phyloP scores from a whole-genome alignment of 2,329 filamentous ascomycete species.

The Sporothrix pseudoabietina region DNA sequence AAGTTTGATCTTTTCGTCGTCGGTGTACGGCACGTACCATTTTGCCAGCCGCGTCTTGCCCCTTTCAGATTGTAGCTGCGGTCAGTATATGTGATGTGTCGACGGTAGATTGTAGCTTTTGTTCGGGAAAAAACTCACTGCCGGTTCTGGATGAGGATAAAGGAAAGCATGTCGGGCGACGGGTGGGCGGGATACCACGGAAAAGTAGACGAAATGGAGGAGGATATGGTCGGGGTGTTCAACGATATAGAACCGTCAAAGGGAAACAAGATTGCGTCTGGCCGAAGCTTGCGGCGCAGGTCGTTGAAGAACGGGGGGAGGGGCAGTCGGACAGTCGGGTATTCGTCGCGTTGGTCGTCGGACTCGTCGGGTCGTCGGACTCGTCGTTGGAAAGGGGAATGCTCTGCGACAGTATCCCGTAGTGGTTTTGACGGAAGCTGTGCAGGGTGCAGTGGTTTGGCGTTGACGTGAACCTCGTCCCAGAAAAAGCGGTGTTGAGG shows the following conservation, averaged over 20 bases:
- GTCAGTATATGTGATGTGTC: too few species aligned
- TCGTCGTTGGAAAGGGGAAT: not conserved
- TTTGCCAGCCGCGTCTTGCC: slow-evolving; percentile 98
- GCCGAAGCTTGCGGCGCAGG: not conserved
- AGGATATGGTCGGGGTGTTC: not conserved
- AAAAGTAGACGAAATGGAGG: not conserved
- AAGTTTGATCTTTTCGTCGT: slow-evolving; percentile 98
- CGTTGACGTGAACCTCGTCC: not conserved
- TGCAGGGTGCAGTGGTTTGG: not conserved
- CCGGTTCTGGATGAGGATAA: slow-evolving; percentile 86
- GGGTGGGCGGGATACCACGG: not conserved
- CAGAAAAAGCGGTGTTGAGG: slow-evolving; percentile 18
- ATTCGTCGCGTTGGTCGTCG: slow-evolving; percentile 19
- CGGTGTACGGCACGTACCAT: slow-evolving; percentile 98
- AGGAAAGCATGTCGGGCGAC: slow-evolving; percentile 65
- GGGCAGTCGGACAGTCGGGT: not conserved
- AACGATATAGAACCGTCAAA: not conserved
- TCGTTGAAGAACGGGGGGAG: not conserved
- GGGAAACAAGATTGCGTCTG: not conserved
- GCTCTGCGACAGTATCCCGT: not conserved
- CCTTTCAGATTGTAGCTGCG: slow-evolving; percentile 51
- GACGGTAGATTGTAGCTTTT: too few species aligned
- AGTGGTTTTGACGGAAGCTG: not conserved
- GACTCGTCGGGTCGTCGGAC: not conserved
- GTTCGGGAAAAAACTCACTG: slow-evolving; percentile 59